Conservation (phyloP, 352 stramenopile species). For the Phytophthora vignae region DNA sequence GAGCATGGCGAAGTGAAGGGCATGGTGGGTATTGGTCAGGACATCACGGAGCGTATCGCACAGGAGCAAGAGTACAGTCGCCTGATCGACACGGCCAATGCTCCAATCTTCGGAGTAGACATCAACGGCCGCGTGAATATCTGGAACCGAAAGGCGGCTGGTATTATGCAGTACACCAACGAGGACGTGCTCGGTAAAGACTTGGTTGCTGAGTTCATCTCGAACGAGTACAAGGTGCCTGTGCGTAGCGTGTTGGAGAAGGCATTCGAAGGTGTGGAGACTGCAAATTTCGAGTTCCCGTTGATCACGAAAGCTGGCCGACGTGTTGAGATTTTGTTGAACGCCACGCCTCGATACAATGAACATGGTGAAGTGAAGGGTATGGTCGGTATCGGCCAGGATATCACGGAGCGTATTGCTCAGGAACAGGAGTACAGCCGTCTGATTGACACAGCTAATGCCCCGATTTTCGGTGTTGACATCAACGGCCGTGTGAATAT, state of each 20-base stretch:
- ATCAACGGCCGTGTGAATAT: slow-evolving; percentile 46
- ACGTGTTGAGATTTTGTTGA: slow-evolving; percentile 11
- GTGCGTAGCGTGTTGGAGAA: slow-evolving; percentile 24
- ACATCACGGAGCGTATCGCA: slow-evolving; percentile 23
- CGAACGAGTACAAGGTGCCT: slow-evolving; percentile 31
- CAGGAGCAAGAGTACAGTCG: slow-evolving; percentile 24
- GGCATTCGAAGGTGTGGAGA: slow-evolving; percentile 1
- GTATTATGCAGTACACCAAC: slow-evolving; percentile 77
- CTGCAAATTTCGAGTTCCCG: slow-evolving; percentile 11
- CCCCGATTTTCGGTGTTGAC: slow-evolving; percentile 63
- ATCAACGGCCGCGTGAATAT: slow-evolving; percentile 64
- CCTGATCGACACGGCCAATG: slow-evolving; percentile 40
- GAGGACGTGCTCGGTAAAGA: slow-evolving; percentile 78
- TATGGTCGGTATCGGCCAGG: slow-evolving; percentile 13
- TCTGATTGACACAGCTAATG: slow-evolving; percentile 47
- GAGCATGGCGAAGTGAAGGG: slow-evolving; percentile 55
- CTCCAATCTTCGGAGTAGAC: slow-evolving; percentile 70
- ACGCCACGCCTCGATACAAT: slow-evolving; percentile 9
- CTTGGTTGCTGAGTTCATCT: slow-evolving; percentile 75
- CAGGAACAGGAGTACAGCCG: slow-evolving; percentile 26
- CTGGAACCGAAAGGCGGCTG: slow-evolving; percentile 83
- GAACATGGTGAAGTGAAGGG: slow-evolving; percentile 2
- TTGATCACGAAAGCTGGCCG: slow-evolving; percentile 8
- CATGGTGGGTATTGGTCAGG: slow-evolving; percentile 42
- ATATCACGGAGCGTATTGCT: slow-evolving; percentile 16